Conservation (phyloP, 1,284 basidiomycete genomes). For the Anthracocystis walkeri region DNA sequence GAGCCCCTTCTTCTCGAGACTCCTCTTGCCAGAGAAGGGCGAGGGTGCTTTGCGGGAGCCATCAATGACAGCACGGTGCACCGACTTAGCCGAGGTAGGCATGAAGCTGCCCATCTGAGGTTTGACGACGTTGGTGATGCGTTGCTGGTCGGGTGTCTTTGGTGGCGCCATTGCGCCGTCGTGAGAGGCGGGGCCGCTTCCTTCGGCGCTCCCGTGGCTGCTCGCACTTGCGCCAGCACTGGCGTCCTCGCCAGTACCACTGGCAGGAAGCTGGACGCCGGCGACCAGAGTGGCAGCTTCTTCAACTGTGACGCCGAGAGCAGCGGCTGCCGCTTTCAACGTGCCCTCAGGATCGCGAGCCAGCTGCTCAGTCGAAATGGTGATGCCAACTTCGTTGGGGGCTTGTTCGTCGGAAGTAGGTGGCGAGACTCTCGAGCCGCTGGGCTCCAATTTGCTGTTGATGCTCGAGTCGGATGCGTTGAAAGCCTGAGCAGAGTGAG, state of each 20-base stretch:
- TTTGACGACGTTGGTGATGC: slow-evolving; percentile 31
- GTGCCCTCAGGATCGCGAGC: slow-evolving; percentile 57
- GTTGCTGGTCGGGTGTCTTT: slow-evolving; percentile 45
- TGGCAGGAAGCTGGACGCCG: slow-evolving; percentile 39
- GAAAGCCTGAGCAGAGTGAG: slow-evolving; percentile 14
- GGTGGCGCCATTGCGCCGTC: slow-evolving; percentile 29
- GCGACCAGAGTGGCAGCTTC: slow-evolving; percentile 52
- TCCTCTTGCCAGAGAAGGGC: slow-evolving; percentile 59
- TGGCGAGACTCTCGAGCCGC: slow-evolving; percentile 30
- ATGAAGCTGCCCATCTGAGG: slow-evolving; percentile 66
- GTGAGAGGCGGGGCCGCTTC: slow-evolving; percentile 12
- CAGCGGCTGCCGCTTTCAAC: slow-evolving; percentile 45
- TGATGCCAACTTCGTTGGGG: slow-evolving; percentile 49
- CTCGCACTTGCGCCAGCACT: slow-evolving; percentile 9
- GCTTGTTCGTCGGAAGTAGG: slow-evolving; percentile 34
- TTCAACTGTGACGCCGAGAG: slow-evolving; percentile 46
- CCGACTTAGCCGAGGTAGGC: slow-evolving; percentile 61
- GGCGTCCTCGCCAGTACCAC: slow-evolving; percentile 3
- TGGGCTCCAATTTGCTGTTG: slow-evolving; percentile 24
- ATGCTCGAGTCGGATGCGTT: slow-evolving; percentile 21
- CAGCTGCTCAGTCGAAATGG: slow-evolving; percentile 55
- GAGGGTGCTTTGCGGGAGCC: slow-evolving; percentile 65
- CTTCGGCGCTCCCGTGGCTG: slow-evolving; percentile 12
- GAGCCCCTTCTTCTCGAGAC: slow-evolving; percentile 55
- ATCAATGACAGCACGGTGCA: slow-evolving; percentile 68